These are phyloP conservation scores for Alliaria petiolata DNA, from an alignment of 345 rosid species.

Conservation along the genomic window DNA sequence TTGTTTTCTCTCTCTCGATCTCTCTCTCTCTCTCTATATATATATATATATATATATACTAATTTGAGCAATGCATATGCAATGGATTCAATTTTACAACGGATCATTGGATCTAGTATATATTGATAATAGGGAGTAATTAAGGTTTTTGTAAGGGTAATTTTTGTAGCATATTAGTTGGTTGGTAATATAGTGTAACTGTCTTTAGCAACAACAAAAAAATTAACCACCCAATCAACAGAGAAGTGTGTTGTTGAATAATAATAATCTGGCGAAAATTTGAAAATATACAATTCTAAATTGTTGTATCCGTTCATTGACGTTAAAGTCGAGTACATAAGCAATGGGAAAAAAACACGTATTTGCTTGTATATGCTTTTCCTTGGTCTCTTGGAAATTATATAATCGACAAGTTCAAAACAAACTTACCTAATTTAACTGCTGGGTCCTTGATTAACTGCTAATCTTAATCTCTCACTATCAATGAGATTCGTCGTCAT, in stretches of 20 bases:
- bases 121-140: too few species aligned
- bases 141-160: too few species aligned
- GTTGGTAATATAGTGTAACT: not conserved
- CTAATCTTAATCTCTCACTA: constrained; percentile 7
- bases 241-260: not conserved
- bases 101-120: not conserved
- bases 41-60: not conserved
- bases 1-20: not conserved
- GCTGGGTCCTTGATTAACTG: not conserved
- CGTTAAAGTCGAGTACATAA: not conserved
- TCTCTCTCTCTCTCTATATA: too few species aligned
- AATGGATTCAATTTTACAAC: not conserved
- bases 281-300: not conserved
- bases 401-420: constrained; percentile 10
- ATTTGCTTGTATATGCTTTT: not conserved
- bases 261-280: not conserved
- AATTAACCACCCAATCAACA: too few species aligned
- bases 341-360: not conserved
- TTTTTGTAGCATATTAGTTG: not conserved
- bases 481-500: constrained; percentile 11
- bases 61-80: not conserved
- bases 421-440: constrained; percentile 3
- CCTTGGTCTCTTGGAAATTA: not conserved
- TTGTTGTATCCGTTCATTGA: not conserved
- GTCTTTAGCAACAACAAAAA: too few species aligned